phyloP scores from a whole-genome alignment of 225 moss, liverwort and hornwort genomes.

The Ulota crispa region DNA sequence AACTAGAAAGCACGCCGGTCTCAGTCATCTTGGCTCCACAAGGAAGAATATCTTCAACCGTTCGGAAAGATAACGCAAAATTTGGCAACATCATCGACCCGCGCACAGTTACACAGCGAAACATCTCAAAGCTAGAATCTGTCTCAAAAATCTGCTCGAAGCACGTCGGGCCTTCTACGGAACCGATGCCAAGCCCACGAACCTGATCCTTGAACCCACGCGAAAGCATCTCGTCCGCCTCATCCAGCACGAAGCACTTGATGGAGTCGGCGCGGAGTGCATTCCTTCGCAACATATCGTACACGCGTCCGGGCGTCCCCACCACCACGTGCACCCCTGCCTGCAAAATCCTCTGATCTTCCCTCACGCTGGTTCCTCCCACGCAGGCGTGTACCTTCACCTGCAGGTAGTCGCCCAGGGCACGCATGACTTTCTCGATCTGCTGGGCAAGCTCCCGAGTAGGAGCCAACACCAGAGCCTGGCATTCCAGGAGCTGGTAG shows the following conservation, averaged over 20 bases:
- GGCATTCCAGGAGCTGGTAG: conserved; percentile 61
- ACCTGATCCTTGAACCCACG: conserved; percentile 84
- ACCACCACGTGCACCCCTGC: conserved; percentile 74
- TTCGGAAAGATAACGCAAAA: conserved; percentile 33
- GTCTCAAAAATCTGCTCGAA: neutral
- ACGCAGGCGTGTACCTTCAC: conserved; percentile 78
- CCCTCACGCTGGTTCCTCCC: conserved; percentile 74
- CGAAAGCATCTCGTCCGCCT: conserved; percentile 76
- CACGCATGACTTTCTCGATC: conserved; percentile 77
- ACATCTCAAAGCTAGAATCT: neutral
- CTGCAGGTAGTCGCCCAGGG: conserved; percentile 65
- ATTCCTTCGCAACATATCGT: conserved; percentile 70
- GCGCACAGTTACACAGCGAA: neutral
- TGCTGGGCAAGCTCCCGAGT: conserved; percentile 76
- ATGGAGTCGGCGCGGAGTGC: conserved; percentile 64
- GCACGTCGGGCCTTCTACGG: neutral
- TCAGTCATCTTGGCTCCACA: conserved; percentile 29
- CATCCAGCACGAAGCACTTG: conserved; percentile 77
- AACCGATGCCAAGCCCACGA: conserved; percentile 10
- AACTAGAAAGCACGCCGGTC: conserved; percentile 1
- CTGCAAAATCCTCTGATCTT: conserved; percentile 67
- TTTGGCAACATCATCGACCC: conserved; percentile 21
- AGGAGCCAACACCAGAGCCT: conserved; percentile 68
- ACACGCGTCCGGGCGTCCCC: conserved; percentile 73
- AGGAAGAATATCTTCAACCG: conserved; percentile 4